phyloP scores from a whole-genome alignment of 192 early-diverging fungal species.

The Chytriomyces confervae region DNA sequence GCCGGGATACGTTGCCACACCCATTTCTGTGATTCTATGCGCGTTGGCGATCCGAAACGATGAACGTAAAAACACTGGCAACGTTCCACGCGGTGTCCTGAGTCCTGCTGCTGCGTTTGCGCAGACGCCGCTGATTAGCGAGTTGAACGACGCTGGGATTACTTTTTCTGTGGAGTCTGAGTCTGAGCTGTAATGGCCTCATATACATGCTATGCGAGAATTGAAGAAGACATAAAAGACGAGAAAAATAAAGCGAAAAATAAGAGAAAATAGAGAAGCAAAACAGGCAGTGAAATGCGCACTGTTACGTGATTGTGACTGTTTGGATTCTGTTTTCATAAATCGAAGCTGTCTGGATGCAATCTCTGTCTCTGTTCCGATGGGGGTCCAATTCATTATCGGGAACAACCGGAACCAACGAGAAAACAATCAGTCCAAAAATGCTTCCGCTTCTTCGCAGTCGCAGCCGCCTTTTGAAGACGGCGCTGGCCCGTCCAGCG shows the following conservation, averaged over 20 bases:
- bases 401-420: too few species aligned
- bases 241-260: neutral
- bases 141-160: constrained; percentile 25
- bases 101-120: constrained; percentile 46
- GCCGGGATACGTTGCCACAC: constrained; percentile 70
- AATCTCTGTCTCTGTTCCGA: neutral
- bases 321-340: constrained; percentile 1
- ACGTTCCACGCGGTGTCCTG: constrained; percentile 42
- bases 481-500: too few species aligned
- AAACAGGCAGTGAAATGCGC: neutral
- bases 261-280: neutral
- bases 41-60: constrained; percentile 59
- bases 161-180: constrained; percentile 31
- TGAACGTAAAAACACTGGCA: neutral
- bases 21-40: constrained; percentile 60
- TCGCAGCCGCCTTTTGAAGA: too few species aligned
- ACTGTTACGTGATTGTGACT: too few species aligned
- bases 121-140: constrained; percentile 22
- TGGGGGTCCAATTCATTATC: too few species aligned
- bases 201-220: too few species aligned
- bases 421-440: too few species aligned
- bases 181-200: constrained; percentile 24
- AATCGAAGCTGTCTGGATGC: neutral
- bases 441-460: too few species aligned
- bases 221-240: too few species aligned